Percentiles rank a stretch among this genome's conserved stretches.
Conservation (phyloP, 2,329 filamentous ascomycete genomes). For the Neurospora crassa region DNA sequence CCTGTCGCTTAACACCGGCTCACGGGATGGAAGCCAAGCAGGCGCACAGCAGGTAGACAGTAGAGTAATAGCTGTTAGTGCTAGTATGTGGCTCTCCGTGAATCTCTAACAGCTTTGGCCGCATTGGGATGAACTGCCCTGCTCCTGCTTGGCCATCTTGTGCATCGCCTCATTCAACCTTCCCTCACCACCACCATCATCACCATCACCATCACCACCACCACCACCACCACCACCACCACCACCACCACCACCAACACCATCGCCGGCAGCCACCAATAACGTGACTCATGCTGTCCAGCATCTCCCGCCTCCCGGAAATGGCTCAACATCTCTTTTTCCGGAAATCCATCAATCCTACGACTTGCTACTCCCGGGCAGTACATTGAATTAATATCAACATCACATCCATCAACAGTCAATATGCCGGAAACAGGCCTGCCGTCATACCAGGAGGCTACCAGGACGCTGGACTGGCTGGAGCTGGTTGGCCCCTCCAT, state of each 20-base stretch:
- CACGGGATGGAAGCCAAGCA: not conserved
- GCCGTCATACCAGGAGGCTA: constrained; percentile 47
- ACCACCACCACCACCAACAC: not conserved
- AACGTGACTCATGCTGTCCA: not conserved
- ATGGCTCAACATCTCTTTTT: not conserved
- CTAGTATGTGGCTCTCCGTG: not conserved
- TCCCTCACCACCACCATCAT: not conserved
- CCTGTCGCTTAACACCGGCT: too few relatives aligned
- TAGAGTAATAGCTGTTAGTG: not conserved
- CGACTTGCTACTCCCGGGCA: not conserved
- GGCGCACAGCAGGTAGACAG: not conserved
- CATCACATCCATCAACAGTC: not conserved
- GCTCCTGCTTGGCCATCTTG: not conserved
- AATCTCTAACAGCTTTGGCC: not conserved
- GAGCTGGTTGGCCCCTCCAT: constrained; percentile 36
- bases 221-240: not conserved
- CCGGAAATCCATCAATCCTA: not conserved
- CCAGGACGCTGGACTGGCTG: constrained; percentile 37
- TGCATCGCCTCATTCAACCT: not conserved
- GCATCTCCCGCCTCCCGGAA: not conserved
- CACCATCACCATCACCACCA: not conserved
- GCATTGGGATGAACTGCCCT: not conserved
- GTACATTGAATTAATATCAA: not conserved
- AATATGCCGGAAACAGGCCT: constrained; percentile 15
- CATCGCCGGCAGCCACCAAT: not conserved